Base-by-base conservation (phyloP, 495 filamentous ascomycete genomes). In the Monascus purpureus region DNA sequence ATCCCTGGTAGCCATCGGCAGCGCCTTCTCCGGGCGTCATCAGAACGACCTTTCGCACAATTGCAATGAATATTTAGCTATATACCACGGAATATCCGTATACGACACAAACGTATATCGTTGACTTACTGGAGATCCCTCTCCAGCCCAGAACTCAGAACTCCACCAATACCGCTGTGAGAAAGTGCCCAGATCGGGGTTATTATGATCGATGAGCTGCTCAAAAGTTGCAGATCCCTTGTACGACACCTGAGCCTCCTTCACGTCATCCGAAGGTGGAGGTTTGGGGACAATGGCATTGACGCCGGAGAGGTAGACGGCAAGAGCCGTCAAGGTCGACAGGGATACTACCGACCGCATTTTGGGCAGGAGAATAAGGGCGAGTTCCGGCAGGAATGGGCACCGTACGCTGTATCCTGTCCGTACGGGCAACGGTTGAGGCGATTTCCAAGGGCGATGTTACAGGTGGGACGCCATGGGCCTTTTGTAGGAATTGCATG, bases 21-120 rank as follows among this genome's bases (percentile, higher is more conserved):
- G 53, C 47, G 39, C 54, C 51, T 46, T 80, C 75, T 38, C 74
- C 74, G 2, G 74, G 73, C 0, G 63, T 70, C 37, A 73, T 68
- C 1, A 76, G 41, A 16, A 75, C 57, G 27, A 71, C 49, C 47
- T 68, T 51, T 5, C 22, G 13, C n/a, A n/a, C n/a, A n/a, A n/a
- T n/a, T n/a, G n/a, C n/a, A n/a, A n/a, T n/a, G n/a, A n/a, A n/a
- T n/a, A n/a, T n/a, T n/a, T n/a, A n/a, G n/a, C n/a, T n/a, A n/a
- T n/a, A n/a, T n/a, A n/a, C n/a, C n/a, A n/a, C 26, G 17, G 33
- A 11, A 33, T 28, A 13, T 8, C 8, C 8, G 8, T 1, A 8
- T 22, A 14, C 6, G 24, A 31, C 13, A 19, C 11, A 24, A 12
- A 22, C 22, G 5, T 29, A 27, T 13, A 31, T 12, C 6, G 11